Percentiles rank a stretch among this genome's conserved stretches.
These are phyloP conservation scores for Geotrichum restrictum DNA, from an alignment of 1,139 yeast genomes.

Conservation along the genomic window DNA sequence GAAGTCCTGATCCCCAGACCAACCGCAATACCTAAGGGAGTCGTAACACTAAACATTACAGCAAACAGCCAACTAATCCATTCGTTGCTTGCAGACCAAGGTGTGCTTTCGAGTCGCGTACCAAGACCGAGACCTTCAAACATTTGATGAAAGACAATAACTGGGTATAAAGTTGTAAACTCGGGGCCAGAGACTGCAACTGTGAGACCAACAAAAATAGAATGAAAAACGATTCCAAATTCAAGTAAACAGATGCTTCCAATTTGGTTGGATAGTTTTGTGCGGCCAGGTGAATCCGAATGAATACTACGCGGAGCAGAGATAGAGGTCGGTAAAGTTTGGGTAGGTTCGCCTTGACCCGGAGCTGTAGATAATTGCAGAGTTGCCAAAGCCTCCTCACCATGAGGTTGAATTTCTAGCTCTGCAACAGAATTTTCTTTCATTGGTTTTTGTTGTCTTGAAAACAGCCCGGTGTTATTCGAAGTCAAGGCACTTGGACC, in stretches of 20 bases:
- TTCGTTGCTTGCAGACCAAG: slow-evolving; percentile 54
- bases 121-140: slow-evolving; percentile 94
- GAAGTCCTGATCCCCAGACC: slow-evolving; percentile 77
- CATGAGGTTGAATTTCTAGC: background rate
- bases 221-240: slow-evolving; percentile 77
- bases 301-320: background rate
- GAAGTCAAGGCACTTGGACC: slow-evolving; percentile 30
- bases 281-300: background rate
- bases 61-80: slow-evolving; percentile 60
- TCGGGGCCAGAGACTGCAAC: slow-evolving; percentile 72
- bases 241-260: slow-evolving; percentile 61
- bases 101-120: slow-evolving; percentile 69
- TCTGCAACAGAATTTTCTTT: background rate
- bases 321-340: background rate
- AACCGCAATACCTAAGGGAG: slow-evolving; percentile 80
- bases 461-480: background rate
- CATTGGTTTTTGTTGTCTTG: background rate
- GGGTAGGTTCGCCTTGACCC: no score
- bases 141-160: slow-evolving; percentile 81
- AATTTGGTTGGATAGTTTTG: slow-evolving; percentile 33
- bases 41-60: slow-evolving; percentile 58
- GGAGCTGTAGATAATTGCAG: background rate
- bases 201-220: slow-evolving; percentile 72
- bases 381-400: background rate
- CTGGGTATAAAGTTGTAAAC: slow-evolving; percentile 71